These are phyloP conservation scores for Lactarius deliciosus DNA, from an alignment of 768 basidiomycete species.

Conservation along the genomic window DNA sequence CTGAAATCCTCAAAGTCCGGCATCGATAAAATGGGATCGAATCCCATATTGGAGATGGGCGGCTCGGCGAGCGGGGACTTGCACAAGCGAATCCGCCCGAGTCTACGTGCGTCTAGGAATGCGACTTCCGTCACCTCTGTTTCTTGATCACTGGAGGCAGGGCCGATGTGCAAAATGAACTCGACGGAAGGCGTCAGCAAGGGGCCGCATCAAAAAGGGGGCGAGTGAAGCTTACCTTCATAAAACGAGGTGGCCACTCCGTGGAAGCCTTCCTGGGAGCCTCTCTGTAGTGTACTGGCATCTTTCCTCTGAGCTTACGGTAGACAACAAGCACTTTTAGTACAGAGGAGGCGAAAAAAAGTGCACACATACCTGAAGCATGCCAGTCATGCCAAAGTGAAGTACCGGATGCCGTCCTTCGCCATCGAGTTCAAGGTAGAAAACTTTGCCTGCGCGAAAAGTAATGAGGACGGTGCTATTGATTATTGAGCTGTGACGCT, in stretches of 20 bases:
- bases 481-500: not conserved
- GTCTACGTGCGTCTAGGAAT: conserved; percentile 68
- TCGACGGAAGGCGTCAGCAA: conserved; percentile 31
- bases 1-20: conserved; percentile 55
- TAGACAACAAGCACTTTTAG: conserved; percentile 1
- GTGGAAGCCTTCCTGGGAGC: conserved; percentile 42
- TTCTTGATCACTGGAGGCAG: conserved; percentile 31
- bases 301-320: conserved; percentile 50
- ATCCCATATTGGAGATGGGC: conserved; percentile 71
- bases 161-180: conserved; percentile 60
- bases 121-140: conserved; percentile 51
- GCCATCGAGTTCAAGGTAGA: conserved; percentile 65
- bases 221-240: conserved; percentile 46
- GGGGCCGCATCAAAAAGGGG: not conserved
- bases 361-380: conserved; percentile 53
- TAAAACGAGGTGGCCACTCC: conserved; percentile 65
- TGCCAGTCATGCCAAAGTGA: conserved; percentile 88
- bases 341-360: not conserved
- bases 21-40: conserved; percentile 75
- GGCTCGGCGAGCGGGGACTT: conserved; percentile 56
- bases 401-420: conserved; percentile 62
- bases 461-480: not conserved
- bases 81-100: conserved; percentile 68
- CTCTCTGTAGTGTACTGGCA: conserved; percentile 50
- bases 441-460: conserved; percentile 52